phyloP scores from a whole-genome alignment of 2,329 filamentous ascomycete genomes.

The Metarhizium robertsii region DNA sequence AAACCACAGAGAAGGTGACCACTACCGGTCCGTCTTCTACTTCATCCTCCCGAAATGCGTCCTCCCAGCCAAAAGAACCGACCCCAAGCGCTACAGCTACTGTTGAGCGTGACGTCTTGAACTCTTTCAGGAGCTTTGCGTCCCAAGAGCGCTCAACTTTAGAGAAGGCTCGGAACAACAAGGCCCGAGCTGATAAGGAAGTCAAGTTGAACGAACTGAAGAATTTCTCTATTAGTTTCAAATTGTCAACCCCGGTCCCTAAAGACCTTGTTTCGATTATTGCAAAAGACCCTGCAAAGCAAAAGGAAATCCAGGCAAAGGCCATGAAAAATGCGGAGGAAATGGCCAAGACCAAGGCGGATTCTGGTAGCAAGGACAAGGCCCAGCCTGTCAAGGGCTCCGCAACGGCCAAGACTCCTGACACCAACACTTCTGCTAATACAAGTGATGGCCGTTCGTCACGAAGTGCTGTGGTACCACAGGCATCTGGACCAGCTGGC shows the following conservation, averaged over 20 bases:
- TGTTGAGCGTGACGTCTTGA: constrained; percentile 52
- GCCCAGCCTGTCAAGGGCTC: constrained; percentile 33
- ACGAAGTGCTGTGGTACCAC: constrained; percentile 26
- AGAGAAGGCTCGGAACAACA: constrained; percentile 47
- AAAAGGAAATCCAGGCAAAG: constrained; percentile 85
- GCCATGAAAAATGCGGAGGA: constrained; percentile 68
- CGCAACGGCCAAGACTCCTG: constrained; percentile 25
- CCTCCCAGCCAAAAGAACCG: constrained; percentile 29
- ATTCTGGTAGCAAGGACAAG: constrained; percentile 33
- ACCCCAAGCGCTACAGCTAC: constrained; percentile 39
- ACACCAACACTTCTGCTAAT: constrained; percentile 13
- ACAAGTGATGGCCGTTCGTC: constrained; percentile 19
- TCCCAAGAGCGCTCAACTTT: constrained; percentile 44
- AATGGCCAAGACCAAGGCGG: constrained; percentile 45
- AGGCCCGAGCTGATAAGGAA: constrained; percentile 69
- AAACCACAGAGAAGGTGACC: constrained; percentile 14
- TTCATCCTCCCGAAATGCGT: constrained; percentile 28
- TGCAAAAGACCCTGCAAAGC: constrained; percentile 91
- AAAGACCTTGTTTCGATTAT: constrained; percentile 88
- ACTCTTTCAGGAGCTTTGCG: constrained; percentile 56
- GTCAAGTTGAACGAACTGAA: constrained; percentile 89
- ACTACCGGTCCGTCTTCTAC: constrained; percentile 25
- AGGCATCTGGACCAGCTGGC: constrained; percentile 15
- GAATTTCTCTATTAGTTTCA: constrained; percentile 91
- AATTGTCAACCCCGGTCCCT: constrained; percentile 86